Base-by-base conservation (phyloP, 139 green algal species). In the Monoraphidium neglectum region DNA sequence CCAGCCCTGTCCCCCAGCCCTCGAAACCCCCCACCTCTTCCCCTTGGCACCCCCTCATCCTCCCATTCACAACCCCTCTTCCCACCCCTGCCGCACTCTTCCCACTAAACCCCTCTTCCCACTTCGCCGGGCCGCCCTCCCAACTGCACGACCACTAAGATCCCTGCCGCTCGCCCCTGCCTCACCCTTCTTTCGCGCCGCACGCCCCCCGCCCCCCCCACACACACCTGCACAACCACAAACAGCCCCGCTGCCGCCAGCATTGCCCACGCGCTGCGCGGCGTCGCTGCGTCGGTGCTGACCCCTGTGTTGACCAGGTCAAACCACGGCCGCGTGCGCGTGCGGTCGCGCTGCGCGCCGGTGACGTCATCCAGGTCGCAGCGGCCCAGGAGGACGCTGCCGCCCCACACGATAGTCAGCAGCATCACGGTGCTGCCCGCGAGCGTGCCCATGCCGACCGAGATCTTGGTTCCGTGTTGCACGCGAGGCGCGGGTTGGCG, bases 371-470 rank as follows among this genome's bases (percentile, higher is more conserved):
- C 68, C 26, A 88, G 71, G 65, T 89, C 87, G 71, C 84, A 90
- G n/a, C 82, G 70, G 0, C 84, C 87, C 4, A 74, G 8, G 15
- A 74, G n/a, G 6, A 86, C 24, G 1, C 73, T 83, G 4, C 84
- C 87, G 23, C 60, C 87, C 82, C 82, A 92, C 10, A 83, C 82
- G 21, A 90, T 59, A 24, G 87, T 87, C 40, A 90, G 82, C 36
- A 92, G 80, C 84, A 92, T 87, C 16, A 92, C 77, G n/a, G 79
- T 90, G 57, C 49, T 80, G 67, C 87, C 87, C 15, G 79, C 84
- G 37, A 92, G 82, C 36, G 85, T 85, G 21, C 87, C 87, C 62
- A 73, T 18, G 32, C 81, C 77, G 16, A 85, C 78, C 33, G 74
- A 37, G 46, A 92, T 82, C 81, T 46, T 59, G 70, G 8, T 46